Percentiles rank a stretch among this genome's conserved stretches.
phyloP scores from a whole-genome alignment of 2,329 filamentous ascomycete genomes.

The Diplodia scrobiculata region DNA sequence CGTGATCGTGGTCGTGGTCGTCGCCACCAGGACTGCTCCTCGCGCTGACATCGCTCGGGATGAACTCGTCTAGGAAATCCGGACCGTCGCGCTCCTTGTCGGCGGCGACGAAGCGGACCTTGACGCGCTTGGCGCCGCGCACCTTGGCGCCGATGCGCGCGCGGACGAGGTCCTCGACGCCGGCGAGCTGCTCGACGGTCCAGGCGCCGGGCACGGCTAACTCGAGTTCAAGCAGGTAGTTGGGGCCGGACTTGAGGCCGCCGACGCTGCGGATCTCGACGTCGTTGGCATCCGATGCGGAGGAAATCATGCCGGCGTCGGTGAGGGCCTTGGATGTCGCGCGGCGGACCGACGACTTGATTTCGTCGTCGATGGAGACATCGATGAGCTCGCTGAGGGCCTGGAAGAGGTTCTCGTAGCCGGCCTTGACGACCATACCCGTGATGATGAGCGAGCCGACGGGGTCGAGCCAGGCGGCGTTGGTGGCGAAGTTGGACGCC shows the following conservation, averaged over 20 bases:
- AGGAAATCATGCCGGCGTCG: conserved; percentile 2
- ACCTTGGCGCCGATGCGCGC: conserved; percentile 73
- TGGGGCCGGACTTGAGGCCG: conserved; percentile 93
- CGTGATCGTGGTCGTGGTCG: conserved; percentile 38
- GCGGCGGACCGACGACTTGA: conserved; percentile 70
- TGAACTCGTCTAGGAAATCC: conserved; percentile 71
- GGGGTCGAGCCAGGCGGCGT: conserved; percentile 90
- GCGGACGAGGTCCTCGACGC: conserved; percentile 73
- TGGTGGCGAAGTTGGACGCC: conserved; percentile 80
- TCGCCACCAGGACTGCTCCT: conserved; percentile 39
- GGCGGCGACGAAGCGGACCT: conserved; percentile 77
- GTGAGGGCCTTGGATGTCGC: conserved; percentile 52
- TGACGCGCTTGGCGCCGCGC: conserved; percentile 78
- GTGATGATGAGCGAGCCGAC: conserved; percentile 92
- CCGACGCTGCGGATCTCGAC: conserved; percentile 73
- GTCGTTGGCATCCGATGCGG: conserved; percentile 26
- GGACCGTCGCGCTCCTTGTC: conserved; percentile 45
- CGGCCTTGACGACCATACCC: conserved; percentile 87
- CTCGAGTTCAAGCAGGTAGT: conserved; percentile 90
- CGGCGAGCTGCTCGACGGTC: conserved; percentile 70
- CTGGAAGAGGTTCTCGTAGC: conserved; percentile 78
- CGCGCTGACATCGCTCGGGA: conserved; percentile 40
- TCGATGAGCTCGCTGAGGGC: conserved; percentile 90
- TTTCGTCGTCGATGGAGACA: conserved; percentile 80
- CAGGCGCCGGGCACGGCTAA: conserved; percentile 75